Base-by-base conservation (phyloP, 2,329 filamentous ascomycete species). In the Arthroderma sp. region DNA sequence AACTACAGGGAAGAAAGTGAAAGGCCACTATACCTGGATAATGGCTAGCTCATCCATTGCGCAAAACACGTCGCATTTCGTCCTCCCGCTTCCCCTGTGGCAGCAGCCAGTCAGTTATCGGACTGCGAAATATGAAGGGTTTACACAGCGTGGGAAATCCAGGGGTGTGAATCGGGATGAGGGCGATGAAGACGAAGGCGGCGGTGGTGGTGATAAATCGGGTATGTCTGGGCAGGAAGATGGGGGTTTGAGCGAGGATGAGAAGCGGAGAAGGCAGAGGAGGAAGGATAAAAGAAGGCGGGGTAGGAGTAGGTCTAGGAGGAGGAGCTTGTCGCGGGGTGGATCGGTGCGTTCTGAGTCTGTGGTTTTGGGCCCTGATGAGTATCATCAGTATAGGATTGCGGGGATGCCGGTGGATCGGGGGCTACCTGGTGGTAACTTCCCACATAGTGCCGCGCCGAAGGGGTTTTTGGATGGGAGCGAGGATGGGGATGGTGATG, bases 371-470 rank as follows among this genome's bases (percentile, higher is more conserved):
- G 60, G 65, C 6, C 65, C 66, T 6, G 56, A 61, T 38, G 66
- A 68, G 53, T 58, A 60, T 36, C 57, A 62, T 45, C 66, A 71
- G 53, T 67, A 66, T 53, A 62, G 63, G 46, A 52, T 66, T 46
- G 63, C 66, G 40, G 62, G 66, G 43, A 61, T 66, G 31, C 52
- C 63, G 33, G 53, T 62, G 31, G 52, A 66, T 46, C 49, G 61
- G 42, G 59, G 63, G 46, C 48, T 67, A 27, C 67, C 66, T 4
- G 54, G 56, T 36, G 61, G 61, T 3, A 53, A 60, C 29, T 71
- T 69, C 37, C 68, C 68, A 0, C 67, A 70, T 54, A 56, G 52
- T 5, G 54, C 57, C 47, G 50, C 11, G 51, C 51, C 33, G 8
- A 27, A 29, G 10, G 28, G 29, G 30, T 10, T 29, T 4, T 8